phyloP scores from a whole-genome alignment of 352 stramenopile genomes.

The Phytophthora foliorum region DNA sequence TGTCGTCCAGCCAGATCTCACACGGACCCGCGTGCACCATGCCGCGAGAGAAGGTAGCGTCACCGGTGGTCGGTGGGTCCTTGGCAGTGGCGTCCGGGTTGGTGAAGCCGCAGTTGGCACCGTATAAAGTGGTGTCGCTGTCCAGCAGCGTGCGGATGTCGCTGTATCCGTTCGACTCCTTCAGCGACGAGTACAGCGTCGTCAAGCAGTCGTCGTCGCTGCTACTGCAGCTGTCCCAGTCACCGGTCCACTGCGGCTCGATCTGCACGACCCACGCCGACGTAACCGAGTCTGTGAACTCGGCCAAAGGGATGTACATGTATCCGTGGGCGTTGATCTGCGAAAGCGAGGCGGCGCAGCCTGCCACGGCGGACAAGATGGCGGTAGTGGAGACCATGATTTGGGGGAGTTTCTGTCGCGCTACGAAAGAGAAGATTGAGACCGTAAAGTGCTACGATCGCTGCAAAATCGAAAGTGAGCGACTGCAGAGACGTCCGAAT shows the following conservation, averaged over 20 bases:
- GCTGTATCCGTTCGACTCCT: conserved; percentile 22
- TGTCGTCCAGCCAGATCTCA: conserved; percentile 38
- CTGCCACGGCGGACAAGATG: conserved; percentile 24
- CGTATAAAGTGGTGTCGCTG: conserved; percentile 37
- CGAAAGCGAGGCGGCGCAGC: conserved; percentile 8
- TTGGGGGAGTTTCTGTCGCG: neutral
- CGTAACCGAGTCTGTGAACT: conserved; percentile 36
- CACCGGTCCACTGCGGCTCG: conserved; percentile 31
- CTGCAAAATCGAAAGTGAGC: conserved; percentile 29
- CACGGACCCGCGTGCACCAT: conserved; percentile 34
- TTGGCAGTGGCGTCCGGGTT: conserved; percentile 34
- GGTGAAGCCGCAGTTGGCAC: conserved; percentile 39
- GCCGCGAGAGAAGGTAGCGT: conserved; percentile 33
- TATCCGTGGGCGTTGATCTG: conserved; percentile 37
- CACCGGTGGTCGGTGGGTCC: conserved; percentile 22
- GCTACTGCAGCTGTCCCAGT: conserved; percentile 37
- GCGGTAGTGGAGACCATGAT: conserved; percentile 32
- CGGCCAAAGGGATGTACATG: conserved; percentile 45
- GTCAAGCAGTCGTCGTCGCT: conserved; percentile 28
- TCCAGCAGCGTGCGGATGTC: conserved; percentile 39
- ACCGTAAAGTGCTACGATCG: neutral
- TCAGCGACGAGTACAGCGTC: conserved; percentile 29
- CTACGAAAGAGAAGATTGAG: neutral
- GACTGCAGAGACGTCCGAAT: neutral
- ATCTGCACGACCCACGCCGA: conserved; percentile 45